Evolutionary conservation across 331 rosid species (phyloP).

Genomic region (Erythrophleum ivorense): DNA sequence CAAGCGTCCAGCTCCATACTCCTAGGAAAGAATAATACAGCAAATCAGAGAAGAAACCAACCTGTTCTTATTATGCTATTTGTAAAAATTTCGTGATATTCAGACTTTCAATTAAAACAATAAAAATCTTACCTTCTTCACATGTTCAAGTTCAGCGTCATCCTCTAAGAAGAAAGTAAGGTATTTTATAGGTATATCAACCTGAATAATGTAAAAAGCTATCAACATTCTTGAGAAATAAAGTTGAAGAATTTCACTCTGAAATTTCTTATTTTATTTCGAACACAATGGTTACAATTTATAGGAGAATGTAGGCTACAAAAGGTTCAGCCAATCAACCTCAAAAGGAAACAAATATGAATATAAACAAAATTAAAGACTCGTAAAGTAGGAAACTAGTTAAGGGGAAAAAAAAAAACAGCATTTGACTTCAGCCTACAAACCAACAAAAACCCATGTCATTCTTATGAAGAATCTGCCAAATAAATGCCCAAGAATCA

Average conservation of each 20-base stretch:
- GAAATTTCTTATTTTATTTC: too few relatives aligned
- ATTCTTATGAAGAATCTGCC: too few relatives aligned
- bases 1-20: slow-evolving; percentile 89
- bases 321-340: too few relatives aligned
- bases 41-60: slow-evolving; percentile 27
- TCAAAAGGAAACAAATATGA: too few relatives aligned
- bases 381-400: too few relatives aligned
- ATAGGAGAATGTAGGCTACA: too few relatives aligned
- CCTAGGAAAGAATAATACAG: slow-evolving; percentile 48
- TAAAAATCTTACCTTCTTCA: slow-evolving; percentile 58
- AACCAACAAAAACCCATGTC: too few relatives aligned
- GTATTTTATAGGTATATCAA: slow-evolving; percentile 88
- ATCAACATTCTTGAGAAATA: slow-evolving; percentile 34
- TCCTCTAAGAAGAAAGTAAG: slow-evolving; percentile 85
- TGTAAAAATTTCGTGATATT: slow-evolving; percentile 7
- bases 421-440: too few relatives aligned
- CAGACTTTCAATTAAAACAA: not conserved
- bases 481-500: too few relatives aligned
- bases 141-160: slow-evolving; percentile 74
- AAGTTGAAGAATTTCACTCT: not conserved
- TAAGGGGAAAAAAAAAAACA: too few relatives aligned
- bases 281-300: too few relatives aligned
- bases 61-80: slow-evolving; percentile 11
- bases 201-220: slow-evolving; percentile 55
- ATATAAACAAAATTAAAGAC: too few relatives aligned